phyloP scores from a whole-genome alignment of 495 filamentous ascomycete genomes.

The Tuber borchii region DNA sequence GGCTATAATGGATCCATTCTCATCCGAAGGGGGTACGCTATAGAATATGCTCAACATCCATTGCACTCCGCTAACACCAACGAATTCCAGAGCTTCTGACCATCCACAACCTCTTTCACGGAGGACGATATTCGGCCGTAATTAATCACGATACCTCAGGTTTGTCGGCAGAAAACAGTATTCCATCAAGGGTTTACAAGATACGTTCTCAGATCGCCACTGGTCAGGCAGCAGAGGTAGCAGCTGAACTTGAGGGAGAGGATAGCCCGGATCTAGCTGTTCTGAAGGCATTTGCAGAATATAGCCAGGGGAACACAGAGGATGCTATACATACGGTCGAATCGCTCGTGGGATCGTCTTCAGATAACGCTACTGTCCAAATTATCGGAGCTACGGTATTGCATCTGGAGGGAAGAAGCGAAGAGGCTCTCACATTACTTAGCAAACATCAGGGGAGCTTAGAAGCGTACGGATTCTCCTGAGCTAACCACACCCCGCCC shows the following conservation, averaged over 20 bases:
- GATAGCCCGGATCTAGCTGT: constrained; percentile 68
- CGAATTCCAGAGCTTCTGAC: constrained; percentile 72
- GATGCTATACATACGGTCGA: constrained; percentile 58
- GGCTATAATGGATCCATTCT: constrained; percentile 81
- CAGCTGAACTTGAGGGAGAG: constrained; percentile 60
- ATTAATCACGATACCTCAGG: constrained; percentile 70
- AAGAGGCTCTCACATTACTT: constrained; percentile 75
- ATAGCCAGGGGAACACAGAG: constrained; percentile 53
- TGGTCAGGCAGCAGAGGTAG: constrained; percentile 64
- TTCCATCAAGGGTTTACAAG: constrained; percentile 71
- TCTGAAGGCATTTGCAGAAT: constrained; percentile 69
- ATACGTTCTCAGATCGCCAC: constrained; percentile 76
- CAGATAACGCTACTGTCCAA: constrained; percentile 76
- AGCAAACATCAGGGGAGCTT: constrained; percentile 72
- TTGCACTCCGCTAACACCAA: constrained; percentile 20
- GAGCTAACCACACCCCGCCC: neutral
- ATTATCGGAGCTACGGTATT: constrained; percentile 71
- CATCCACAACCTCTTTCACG: constrained; percentile 91
- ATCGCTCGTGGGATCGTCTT: constrained; percentile 56
- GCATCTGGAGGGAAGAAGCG: constrained; percentile 64
- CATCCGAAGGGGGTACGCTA: constrained; percentile 69
- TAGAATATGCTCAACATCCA: neutral
- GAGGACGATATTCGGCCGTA: constrained; percentile 77
- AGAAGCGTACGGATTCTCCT: constrained; percentile 62
- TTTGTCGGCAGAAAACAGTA: constrained; percentile 67